Evolutionary conservation across 225 moss, liverwort and hornwort species (phyloP).

Genomic region (Climacium dendroides): DNA sequence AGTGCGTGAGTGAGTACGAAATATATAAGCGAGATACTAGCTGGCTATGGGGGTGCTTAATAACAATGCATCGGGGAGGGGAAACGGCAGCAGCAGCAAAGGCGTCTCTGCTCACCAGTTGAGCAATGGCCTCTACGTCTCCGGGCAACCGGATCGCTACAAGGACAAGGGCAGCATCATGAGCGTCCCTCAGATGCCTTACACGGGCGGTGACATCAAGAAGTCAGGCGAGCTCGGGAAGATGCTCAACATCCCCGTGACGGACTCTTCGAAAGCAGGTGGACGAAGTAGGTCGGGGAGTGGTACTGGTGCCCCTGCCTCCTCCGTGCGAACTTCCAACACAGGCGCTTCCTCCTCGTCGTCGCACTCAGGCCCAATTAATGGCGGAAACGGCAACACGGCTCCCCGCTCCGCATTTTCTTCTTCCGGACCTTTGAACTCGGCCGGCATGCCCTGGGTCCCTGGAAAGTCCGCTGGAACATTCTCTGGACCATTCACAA

Average conservation of each 20-base stretch:
- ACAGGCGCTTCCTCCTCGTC: constrained; percentile 28
- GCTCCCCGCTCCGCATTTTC: constrained; percentile 15
- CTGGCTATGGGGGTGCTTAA: constrained; percentile 28
- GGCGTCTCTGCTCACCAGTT: constrained; percentile 70
- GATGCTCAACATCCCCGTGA: constrained; percentile 69
- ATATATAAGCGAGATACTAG: neutral
- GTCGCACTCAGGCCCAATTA: constrained; percentile 43
- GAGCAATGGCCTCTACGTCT: constrained; percentile 88
- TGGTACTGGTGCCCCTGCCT: neutral
- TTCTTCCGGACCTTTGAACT: constrained; percentile 40
- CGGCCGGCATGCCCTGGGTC: constrained; percentile 32
- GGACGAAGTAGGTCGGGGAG: constrained; percentile 4
- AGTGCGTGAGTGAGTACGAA: neutral
- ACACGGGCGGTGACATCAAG: constrained; percentile 93
- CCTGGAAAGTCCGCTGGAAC: constrained; percentile 46
- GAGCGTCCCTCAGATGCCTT: constrained; percentile 80
- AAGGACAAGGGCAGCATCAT: constrained; percentile 61
- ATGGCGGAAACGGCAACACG: neutral
- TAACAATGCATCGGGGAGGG: constrained; percentile 4
- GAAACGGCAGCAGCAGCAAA: neutral
- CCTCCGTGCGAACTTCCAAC: neutral
- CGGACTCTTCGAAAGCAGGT: constrained; percentile 22
- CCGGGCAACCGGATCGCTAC: constrained; percentile 68
- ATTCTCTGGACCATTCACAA: constrained; percentile 18
- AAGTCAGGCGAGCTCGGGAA: constrained; percentile 90